These are phyloP conservation scores for Candida sithepensis DNA, from an alignment of 805 yeast genomes.

Conservation along the genomic window DNA sequence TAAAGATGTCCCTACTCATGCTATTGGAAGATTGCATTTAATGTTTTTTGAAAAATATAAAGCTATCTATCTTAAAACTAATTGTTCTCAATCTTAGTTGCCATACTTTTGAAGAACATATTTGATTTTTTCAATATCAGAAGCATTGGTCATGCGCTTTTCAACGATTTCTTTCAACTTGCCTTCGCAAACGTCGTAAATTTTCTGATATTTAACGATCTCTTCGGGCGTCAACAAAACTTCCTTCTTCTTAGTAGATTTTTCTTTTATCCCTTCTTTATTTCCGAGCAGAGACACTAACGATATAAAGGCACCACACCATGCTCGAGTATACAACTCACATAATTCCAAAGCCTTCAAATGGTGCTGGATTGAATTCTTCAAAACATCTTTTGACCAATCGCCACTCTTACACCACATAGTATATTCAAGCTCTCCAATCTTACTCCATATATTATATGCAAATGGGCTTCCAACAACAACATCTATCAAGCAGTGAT, in stretches of 20 bases:
- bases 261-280: conserved; percentile 1
- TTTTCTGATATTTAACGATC: conserved; percentile 24
- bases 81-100: not conserved
- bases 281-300: conserved; percentile 4
- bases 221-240: conserved; percentile 8
- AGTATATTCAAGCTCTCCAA: conserved; percentile 50
- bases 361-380: conserved; percentile 42
- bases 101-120: conserved; percentile 14
- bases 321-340: conserved; percentile 63
- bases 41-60: too few relatives aligned
- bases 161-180: conserved; percentile 35
- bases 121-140: conserved; percentile 39
- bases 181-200: conserved; percentile 35
- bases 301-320: conserved; percentile 28
- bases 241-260: not conserved
- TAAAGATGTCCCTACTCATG: too few relatives aligned
- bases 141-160: conserved; percentile 21
- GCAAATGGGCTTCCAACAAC: conserved; percentile 66
- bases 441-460: conserved; percentile 57
- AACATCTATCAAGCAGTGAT: conserved; percentile 67
- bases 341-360: conserved; percentile 75
- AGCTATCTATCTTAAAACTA: not conserved
- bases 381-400: conserved; percentile 9
- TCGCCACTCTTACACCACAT: conserved; percentile 6
- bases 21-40: too few relatives aligned